Base-by-base conservation (phyloP, 768 basidiomycete genomes). In the Termitomyces bulborhizus region DNA sequence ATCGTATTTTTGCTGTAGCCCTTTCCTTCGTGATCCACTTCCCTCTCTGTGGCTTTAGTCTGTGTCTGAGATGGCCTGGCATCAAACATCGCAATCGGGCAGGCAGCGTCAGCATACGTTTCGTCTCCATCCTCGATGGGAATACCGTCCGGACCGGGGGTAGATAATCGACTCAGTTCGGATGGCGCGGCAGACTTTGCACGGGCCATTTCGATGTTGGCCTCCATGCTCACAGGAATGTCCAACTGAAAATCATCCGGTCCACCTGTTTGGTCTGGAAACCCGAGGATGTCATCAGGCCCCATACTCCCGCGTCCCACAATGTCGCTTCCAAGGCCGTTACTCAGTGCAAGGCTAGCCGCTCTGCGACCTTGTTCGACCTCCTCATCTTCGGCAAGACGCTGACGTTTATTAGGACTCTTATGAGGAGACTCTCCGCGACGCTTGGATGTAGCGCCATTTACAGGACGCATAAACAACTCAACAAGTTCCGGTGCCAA, bases 1-100 rank as follows among this genome's bases (percentile, higher is more conserved):
- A 90, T 77, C 0, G 93, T 97, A 65, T 95, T 95, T 73, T 84
- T 86, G 72, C 91, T 93, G 69, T 89, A 94, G 0, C 87, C 88
- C 61, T 85, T 86, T 43, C 82, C 77, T 37, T 88, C 85, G 42
- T 73, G 71, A 24, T 79, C 79, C 4, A 71, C 65, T 5, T 74
- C 72, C 43, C 68, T 64, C 56, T 80, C 75, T 54, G 76, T 64
- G 31, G 54, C 46, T 63, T 84, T 79, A 42, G 74, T 74, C 62
- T 84, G 81, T 31, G 77, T 71, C 11, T 76, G 73, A 27, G 62
- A 54, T 42, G 80, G 79, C 41, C 82, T 78, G 9, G 76, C 73
- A 65, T 93, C 93, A 67, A 95, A 93, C 59, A 82, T 74, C n/a
- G 86, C 85, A 60, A 94, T 90, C 0, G 86, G 87, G 63, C 90